Base-by-base conservation (phyloP, 2,329 filamentous ascomycete genomes). In the Septoria petroselini region DNA sequence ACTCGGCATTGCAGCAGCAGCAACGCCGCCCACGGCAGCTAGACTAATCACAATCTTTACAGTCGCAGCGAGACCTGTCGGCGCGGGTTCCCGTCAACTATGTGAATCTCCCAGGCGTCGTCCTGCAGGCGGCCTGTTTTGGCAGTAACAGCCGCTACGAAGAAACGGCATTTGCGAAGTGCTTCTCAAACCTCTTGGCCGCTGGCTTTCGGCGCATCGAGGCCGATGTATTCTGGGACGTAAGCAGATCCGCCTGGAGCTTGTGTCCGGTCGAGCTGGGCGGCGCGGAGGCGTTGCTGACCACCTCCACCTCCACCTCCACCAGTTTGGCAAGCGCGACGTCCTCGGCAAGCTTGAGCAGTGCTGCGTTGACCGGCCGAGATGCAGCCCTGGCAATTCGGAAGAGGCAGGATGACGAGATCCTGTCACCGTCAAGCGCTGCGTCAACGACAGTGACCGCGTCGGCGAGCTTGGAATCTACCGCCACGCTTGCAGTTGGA, bases 161-260 rank as follows among this genome's bases (percentile, higher is more conserved):
- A 55, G 71, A 76, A 58, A 65, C 70, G 21, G 71, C 71, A 3
- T 73, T 76, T 12, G 70, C 70, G 30, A 73, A 71, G 63, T 86
- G 83, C 65, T 69, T 85, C 29, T 84, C 81, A 3, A 84, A 84
- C 63, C 70, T 86, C 1, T 69, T 86, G 21, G 75, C 76, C 0
- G 67, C 76, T n/a, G 80, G 80, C 4, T 84, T 81, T 58, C 73
- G 76, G 31, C 73, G 78, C 37, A 72, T 84, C 38, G 67, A 78
- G 35, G 66, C 84, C 21, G 83, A 86, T 63, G 58, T 84, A 9
- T 85, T 82, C 60, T 86, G 83, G 83, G 82, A 84, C 55, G 61
- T 73, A 18, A 71, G 68, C 23, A 72, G 75, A 21, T 67, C 66
- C 25, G 62, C 71, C 33, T 85, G 82, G 80, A 78, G 72, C 41